phyloP scores from a whole-genome alignment of 75 land plant genomes.

The Larix kaempferi region DNA sequence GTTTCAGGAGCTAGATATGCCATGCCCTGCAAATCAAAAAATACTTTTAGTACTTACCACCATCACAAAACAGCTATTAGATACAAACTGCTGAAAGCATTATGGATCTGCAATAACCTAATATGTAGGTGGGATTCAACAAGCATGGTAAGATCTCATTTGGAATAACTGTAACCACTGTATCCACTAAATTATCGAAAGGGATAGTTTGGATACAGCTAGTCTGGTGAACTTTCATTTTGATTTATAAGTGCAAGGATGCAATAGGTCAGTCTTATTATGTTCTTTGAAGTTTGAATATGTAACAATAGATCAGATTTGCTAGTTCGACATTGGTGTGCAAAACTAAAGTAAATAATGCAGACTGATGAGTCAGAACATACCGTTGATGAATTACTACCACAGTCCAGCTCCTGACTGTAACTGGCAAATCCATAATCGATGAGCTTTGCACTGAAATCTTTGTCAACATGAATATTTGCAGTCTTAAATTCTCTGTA shows the following conservation, averaged over 20 bases:
- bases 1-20: conserved; percentile 73
- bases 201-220: not conserved
- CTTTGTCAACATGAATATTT: conserved; percentile 83
- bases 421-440: conserved; percentile 71
- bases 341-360: not conserved
- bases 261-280: not conserved
- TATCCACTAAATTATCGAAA: not conserved
- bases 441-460: conserved; percentile 81
- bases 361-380: conserved; percentile 4
- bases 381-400: conserved; percentile 39
- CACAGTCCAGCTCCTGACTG: conserved; percentile 38
- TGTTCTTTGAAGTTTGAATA: not conserved
- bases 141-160: too few relatives aligned
- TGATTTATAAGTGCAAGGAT: not conserved
- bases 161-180: not conserved
- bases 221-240: not conserved
- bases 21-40: conserved; percentile 34
- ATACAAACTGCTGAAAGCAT: not conserved
- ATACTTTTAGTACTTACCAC: not conserved
- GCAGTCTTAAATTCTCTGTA: conserved; percentile 80
- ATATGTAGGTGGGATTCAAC: not conserved
- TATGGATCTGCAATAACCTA: not conserved
- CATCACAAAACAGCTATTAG: not conserved
- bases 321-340: not conserved
- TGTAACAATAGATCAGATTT: not conserved